Base-by-base conservation (phyloP, 2,329 filamentous ascomycete genomes). In the Alternaria gansuensis region DNA sequence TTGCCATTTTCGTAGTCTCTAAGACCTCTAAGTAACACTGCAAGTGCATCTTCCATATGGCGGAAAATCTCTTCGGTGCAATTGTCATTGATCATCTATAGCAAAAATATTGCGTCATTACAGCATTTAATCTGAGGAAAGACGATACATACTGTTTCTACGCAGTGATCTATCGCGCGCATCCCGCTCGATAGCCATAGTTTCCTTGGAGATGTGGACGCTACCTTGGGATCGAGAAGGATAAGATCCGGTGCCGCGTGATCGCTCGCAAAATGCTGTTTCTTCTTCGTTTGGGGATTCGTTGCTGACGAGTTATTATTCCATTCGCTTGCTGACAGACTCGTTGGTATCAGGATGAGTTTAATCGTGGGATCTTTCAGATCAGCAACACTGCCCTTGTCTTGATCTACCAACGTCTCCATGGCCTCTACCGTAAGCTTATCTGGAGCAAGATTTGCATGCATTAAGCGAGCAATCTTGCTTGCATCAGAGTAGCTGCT, bases 131-230 rank as follows among this genome's bases (percentile, higher is more conserved):
- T 10, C 10, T 14, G 2, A 11, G 8, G 4, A 40, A 31, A 8
- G 5, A n/a, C 1, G 8, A 29, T 24, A 49, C 56, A n/a, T 54
- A 57, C 51, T 3, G 66, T 69, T 48, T 75, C 72, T 5, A 73
- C 62, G 43, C 72, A 74, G 48, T 75, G 70, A 53, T 74, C 72
- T 5, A 74, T 52, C 9, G 68, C 69, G 23, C 72, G 62, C 46
- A 74, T 66, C 7, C 72, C 71, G 23, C 68, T 67, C 14, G 70
- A 65, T 11, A 74, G 50, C 65, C 66, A 75, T 13, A 73, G 29
- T 48, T 64, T 62, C n/a, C 62, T 54, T 0, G 72, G 70, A 8
- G 65, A 68, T 21, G 63, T 71, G n/a, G 59, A 61, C 17, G 65
- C 65, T 5, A 74, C 61, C 28, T 71, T 62, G 2, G 70, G 70